Evolutionary conservation across 148 eudicot species (phyloP).

Genomic region (Amaranthus hypochondriacus): DNA sequence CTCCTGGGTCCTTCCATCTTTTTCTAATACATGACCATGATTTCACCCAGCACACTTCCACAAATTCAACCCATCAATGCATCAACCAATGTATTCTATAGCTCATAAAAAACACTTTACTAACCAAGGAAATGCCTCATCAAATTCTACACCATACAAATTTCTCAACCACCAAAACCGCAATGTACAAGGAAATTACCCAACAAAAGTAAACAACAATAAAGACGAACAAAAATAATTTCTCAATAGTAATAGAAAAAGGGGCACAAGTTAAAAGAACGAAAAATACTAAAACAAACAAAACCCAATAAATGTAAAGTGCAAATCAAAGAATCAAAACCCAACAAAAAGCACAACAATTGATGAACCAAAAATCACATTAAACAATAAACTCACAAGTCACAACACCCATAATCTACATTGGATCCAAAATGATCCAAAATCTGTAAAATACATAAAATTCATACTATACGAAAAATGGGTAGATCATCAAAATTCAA

Average conservation of each 20-base stretch:
- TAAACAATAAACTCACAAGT: constrained; percentile 6
- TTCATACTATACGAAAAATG: not conserved
- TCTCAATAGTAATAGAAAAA: not conserved
- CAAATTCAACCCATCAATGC: too few relatives aligned
- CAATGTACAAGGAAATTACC: not conserved
- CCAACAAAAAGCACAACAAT: not conserved
- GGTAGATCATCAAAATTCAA: constrained; percentile 5
- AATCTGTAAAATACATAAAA: not conserved
- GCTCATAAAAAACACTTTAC: not conserved
- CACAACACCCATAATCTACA: constrained; percentile 17
- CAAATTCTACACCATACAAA: not conserved
- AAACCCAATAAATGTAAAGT: not conserved
- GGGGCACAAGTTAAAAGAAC: constrained; percentile 9
- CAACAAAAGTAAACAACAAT: not conserved
- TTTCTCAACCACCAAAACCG: not conserved
- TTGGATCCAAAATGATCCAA: constrained; percentile 18
- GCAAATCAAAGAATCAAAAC: constrained; percentile 11
- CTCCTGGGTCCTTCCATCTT: not conserved
- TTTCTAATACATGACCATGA: not conserved
- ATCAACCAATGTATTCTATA: not conserved
- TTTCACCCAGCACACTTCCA: not conserved
- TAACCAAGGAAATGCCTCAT: not conserved
- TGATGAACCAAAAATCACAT: not conserved
- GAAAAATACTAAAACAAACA: not conserved
- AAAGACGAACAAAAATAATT: not conserved